Evolutionary conservation across 225 moss, liverwort and hornwort genomes (phyloP), one percentile per base, ranked within the genome.

Genomic region (Pseudisothecium myosuroides): DNA sequence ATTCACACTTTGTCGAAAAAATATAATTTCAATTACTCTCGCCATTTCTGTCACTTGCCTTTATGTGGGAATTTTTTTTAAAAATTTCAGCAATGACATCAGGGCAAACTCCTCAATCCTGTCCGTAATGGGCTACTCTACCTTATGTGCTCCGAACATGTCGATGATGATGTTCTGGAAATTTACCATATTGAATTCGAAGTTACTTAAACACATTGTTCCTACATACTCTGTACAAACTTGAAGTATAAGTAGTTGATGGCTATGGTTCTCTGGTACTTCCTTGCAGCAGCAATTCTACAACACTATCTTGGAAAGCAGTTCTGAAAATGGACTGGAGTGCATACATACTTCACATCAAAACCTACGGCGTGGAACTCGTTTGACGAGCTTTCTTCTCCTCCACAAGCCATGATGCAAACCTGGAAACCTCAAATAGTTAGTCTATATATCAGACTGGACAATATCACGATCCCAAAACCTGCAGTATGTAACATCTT

Each of bases 401-500:
- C 87, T 88, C 50, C 39, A 89, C 89, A 79, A 91, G 89, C 83
- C 91, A 89, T 21, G 71, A 43, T 45, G 92, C 91, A 63, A 87
- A 92, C 85, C 89, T 92, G 87, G 67, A 76, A 87, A 69, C 64
- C 49, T 56, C 47, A 41, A 39, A 50, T 47, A 63, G 52, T 81
- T 86, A 76, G 59, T 52, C 34, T 14, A n/a, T n/a, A n/a, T n/a
- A 50, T 34, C 76, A 76, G 6, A 27, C 28, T 10, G 28, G 10
- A 9, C 72, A 72, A 43, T 43, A 41, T 27, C 9, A 15, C 5
- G 23, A 77, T 34, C 34, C 82, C 41, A 22, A 56, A 63, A 68
- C 14, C 37, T 37, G 78, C 36, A 68, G 68, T n/a, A 17, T 29
- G 32, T 6, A 73, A 73, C 45, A 73, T 73, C 73, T 45, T 71